Base-by-base conservation (phyloP, 352 stramenopile genomes). In the Elongisporangium anandrum region DNA sequence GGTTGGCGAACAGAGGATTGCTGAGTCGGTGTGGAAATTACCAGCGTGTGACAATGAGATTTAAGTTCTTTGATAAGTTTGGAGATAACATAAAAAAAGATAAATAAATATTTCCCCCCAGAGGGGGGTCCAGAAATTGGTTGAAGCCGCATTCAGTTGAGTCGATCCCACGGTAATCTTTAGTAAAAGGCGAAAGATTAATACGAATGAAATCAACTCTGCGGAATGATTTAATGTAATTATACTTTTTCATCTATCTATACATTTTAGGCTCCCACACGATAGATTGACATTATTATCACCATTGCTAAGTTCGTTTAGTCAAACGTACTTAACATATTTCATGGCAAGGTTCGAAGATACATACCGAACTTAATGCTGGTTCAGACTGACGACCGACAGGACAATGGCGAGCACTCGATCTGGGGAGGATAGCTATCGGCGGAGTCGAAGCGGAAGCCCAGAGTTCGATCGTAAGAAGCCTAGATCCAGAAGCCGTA, bases 131-230 rank as follows among this genome's bases (percentile, higher is more conserved):
- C 70, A 80, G 77, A 92, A 91, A 90, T 90, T 87, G 60, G 67
- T 70, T 88, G 74, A 91, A 87, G 77, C 77, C 79, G 75, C 77
- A 87, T 77, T 76, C 58, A 59, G 54, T 60, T 79, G 75, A 90
- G 75, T 86, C 77, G 74, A 91, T 86, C 76, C 75, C 87, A 95
- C 87, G 83, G 85, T 90, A 94, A 92, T 94, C 85, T 94, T 92
- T 96, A 94, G 85, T 94, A 94, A 94, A 96, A 96, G 87, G 87
- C 87, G 87, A 95, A 95, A 95, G 87, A 94, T 95, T 94, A 84
- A 61, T 89, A 70, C 75, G 79, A 56, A 82, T 90, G 81, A 83
- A 85, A 82, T 81, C 68, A 83, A 87, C 70, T 82, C 65, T 81
- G 77, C 77, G 69, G 68, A 68, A 83, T 83, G 54, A 52, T 69